Conservation (phyloP, 2,329 filamentous ascomycete species). For the Venturia oleaginea region DNA sequence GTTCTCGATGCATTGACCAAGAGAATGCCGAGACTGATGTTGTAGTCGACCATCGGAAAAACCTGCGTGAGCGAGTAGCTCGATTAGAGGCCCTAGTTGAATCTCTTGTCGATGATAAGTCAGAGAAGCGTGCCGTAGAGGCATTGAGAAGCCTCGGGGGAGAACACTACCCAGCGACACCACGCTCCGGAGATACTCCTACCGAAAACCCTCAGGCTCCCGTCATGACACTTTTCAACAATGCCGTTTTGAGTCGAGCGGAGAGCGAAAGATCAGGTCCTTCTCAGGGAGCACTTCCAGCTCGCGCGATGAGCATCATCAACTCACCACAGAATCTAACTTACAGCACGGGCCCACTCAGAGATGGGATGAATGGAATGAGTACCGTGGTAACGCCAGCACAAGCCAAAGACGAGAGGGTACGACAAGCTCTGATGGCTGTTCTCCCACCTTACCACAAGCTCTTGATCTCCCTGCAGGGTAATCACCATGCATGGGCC, state of each 20-base stretch:
- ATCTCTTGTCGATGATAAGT: constrained; percentile 23
- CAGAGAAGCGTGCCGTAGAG: constrained; percentile 11
- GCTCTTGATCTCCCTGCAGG: constrained; percentile 22
- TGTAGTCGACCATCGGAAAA: constrained; percentile 34
- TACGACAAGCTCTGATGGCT: constrained; percentile 27
- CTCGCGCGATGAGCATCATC: constrained; percentile 17
- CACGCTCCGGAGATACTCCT: constrained; percentile 10
- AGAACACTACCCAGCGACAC: constrained; percentile 8
- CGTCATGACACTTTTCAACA: constrained; percentile 30
- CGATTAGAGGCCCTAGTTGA: constrained; percentile 33
- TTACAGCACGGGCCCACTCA: constrained; percentile 15
- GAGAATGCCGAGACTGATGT: constrained; percentile 32
- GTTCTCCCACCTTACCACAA: constrained; percentile 28
- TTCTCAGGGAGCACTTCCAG: neutral
- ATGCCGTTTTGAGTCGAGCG: constrained; percentile 16
- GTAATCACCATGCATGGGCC: constrained; percentile 34
- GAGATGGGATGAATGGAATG: constrained; percentile 18
- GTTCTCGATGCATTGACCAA: constrained; percentile 38
- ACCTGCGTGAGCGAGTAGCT: constrained; percentile 34
- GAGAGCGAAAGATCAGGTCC: constrained; percentile 1
- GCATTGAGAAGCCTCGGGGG: constrained; percentile 13
- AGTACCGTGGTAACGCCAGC: constrained; percentile 20
- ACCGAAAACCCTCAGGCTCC: constrained; percentile 20
- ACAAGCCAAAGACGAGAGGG: constrained; percentile 27
- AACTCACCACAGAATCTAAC: constrained; percentile 12